phyloP scores from a whole-genome alignment of 495 filamentous ascomycete genomes.

The Penicillium nucicola region DNA sequence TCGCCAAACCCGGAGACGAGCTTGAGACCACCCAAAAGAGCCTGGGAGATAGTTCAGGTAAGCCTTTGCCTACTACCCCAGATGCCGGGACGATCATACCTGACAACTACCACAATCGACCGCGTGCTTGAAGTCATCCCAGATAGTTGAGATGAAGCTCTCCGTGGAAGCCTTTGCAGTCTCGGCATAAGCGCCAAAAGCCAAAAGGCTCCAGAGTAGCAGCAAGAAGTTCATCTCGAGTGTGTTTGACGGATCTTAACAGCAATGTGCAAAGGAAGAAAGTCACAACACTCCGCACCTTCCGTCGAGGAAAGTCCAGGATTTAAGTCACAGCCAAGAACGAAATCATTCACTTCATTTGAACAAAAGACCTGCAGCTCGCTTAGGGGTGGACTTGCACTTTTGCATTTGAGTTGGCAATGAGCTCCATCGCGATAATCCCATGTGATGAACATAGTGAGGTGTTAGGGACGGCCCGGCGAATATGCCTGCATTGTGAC shows the following conservation, averaged over 20 bases:
- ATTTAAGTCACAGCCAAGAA: constrained; percentile 3
- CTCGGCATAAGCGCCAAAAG: constrained; percentile 2
- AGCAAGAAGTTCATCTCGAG: constrained; percentile 12
- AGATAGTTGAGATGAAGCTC: constrained; percentile 11
- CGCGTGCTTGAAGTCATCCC: constrained; percentile 22
- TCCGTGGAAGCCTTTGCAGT: constrained; percentile 3
- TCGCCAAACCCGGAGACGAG: constrained; percentile 41
- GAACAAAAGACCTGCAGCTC: not conserved
- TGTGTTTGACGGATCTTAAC: not conserved
- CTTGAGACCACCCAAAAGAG: constrained; percentile 44
- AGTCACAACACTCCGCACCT: not conserved
- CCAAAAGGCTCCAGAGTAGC: constrained; percentile 1
- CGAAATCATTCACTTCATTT: constrained; percentile 5
- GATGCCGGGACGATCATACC: constrained; percentile 1
- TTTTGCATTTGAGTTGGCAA: too few relatives aligned
- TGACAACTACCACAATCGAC: constrained; percentile 21
- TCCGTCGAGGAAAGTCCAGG: not conserved
- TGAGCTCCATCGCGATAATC: too few relatives aligned
- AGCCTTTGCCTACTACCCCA: not conserved
- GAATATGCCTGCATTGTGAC: too few relatives aligned
- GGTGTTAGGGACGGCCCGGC: too few relatives aligned
- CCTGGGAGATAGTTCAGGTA: constrained; percentile 18
- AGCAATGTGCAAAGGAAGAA: not conserved
- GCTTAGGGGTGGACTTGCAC: too few relatives aligned
- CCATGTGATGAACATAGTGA: too few relatives aligned